These are phyloP conservation scores for Abortiporus biennis DNA, from an alignment of 1,284 basidiomycete species.

Conservation along the genomic window DNA sequence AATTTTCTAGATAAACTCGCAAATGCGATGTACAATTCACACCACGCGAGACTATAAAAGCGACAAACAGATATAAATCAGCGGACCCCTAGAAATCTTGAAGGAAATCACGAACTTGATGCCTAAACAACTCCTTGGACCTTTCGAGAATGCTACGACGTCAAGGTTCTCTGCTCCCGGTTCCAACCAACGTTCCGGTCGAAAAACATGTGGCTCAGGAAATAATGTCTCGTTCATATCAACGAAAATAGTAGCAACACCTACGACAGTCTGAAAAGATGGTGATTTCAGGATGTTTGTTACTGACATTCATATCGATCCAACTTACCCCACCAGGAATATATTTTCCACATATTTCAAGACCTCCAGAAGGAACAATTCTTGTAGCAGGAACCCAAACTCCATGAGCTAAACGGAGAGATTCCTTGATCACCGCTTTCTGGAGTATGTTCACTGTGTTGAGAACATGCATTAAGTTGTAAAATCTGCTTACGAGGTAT, in stretches of 20 bases:
- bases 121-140: conserved; percentile 20
- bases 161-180: conserved; percentile 13
- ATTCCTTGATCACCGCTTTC: conserved; percentile 31
- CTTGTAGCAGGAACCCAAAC: conserved; percentile 12
- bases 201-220: conserved; percentile 28
- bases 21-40: conserved; percentile 31
- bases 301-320: conserved; percentile 1
- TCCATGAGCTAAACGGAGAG: conserved; percentile 20
- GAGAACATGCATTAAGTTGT: neutral
- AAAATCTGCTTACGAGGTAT: conserved; percentile 22
- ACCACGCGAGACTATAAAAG: conserved; percentile 30
- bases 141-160: conserved; percentile 17
- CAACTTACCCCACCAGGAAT: conserved; percentile 20
- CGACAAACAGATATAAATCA: no score
- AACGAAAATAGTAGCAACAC: conserved; percentile 17
- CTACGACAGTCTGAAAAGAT: conserved; percentile 18
- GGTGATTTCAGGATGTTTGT: neutral
- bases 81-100: no score
- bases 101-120: conserved; percentile 18
- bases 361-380: conserved; percentile 14
- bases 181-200: conserved; percentile 27
- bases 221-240: conserved; percentile 16
- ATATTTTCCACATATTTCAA: conserved; percentile 12
- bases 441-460: conserved; percentile 11
- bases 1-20: conserved; percentile 30